A percentile compares a stretch with the other conserved stretches of the same genome.
phyloP scores from a whole-genome alignment of 2,329 filamentous ascomycete genomes.

The Penicillium occitanis region DNA sequence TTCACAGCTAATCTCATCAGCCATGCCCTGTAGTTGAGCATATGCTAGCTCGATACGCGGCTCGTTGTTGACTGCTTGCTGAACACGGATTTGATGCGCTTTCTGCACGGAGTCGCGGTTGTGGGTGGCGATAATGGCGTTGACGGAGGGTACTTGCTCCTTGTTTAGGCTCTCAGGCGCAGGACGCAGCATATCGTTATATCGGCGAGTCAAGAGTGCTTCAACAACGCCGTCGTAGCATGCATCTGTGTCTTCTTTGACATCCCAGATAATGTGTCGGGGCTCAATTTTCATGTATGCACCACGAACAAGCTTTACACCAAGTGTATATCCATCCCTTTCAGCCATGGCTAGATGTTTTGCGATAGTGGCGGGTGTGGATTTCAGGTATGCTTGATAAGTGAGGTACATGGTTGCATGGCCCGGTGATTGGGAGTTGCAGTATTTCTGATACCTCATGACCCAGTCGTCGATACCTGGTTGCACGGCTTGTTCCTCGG shows the following conservation, averaged over 20 bases:
- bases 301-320: constrained; percentile 55
- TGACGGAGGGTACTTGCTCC: constrained; percentile 42
- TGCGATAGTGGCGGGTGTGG: constrained; percentile 47
- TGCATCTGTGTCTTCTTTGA: constrained; percentile 49
- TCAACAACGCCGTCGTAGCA: constrained; percentile 59
- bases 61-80: constrained; percentile 50
- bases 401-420: constrained; percentile 56
- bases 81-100: constrained; percentile 48
- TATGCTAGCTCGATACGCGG: constrained; percentile 55
- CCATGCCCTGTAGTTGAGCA: constrained; percentile 91
- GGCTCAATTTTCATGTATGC: constrained; percentile 54
- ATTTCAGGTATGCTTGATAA: constrained; percentile 55
- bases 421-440: constrained; percentile 48
- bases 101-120: constrained; percentile 55
- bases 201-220: constrained; percentile 58
- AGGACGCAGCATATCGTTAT: constrained; percentile 55
- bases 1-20: constrained; percentile 76
- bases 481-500: constrained; percentile 56
- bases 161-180: constrained; percentile 37
- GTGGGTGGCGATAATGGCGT: constrained; percentile 61
- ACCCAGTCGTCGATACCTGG: constrained; percentile 54
- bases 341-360: constrained; percentile 49
- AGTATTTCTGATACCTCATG: constrained; percentile 54
- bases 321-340: constrained; percentile 51
- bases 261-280: constrained; percentile 47